Evolutionary conservation across 495 filamentous ascomycete genomes (phyloP).

Genomic region (Niebla homalea): DNA sequence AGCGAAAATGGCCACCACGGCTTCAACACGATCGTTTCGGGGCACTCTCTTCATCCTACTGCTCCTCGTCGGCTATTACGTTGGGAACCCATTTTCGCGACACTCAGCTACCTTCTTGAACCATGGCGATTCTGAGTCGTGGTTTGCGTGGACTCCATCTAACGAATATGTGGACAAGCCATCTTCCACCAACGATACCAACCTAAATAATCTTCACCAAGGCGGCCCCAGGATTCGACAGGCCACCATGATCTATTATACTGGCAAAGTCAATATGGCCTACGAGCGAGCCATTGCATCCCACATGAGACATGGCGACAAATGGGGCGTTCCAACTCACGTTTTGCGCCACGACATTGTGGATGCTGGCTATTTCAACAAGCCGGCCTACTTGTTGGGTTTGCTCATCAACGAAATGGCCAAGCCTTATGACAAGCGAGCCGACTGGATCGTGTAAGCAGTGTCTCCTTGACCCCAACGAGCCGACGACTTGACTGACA

Average conservation of each 20-base stretch:
- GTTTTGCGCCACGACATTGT: conserved; percentile 25
- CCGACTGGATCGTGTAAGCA: conserved; percentile 34
- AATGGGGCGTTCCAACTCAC: conserved; percentile 28
- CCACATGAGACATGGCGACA: conserved; percentile 26
- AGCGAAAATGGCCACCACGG: neutral
- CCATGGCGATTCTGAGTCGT: neutral
- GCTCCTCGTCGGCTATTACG: conserved; percentile 1
- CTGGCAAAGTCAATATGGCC: conserved; percentile 11
- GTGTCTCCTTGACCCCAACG: neutral
- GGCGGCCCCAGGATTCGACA: conserved; percentile 6
- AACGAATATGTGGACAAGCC: neutral
- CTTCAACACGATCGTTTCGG: neutral
- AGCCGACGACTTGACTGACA: neutral
- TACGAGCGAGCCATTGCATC: conserved; percentile 30
- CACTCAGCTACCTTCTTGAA: neutral
- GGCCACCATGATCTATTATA: conserved; percentile 5
- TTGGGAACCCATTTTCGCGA: conserved; percentile 1
- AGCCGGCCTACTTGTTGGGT: conserved; percentile 27
- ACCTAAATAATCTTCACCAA: neutral
- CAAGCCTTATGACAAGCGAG: conserved; percentile 23
- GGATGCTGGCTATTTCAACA: conserved; percentile 25
- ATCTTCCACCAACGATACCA: neutral
- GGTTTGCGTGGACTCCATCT: neutral
- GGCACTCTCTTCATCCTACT: neutral
- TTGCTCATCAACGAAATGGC: conserved; percentile 30